A percentile compares a stretch with the other conserved stretches of the same genome.
Conservation (phyloP, 2,329 filamentous ascomycete species). For the Colletotrichum karsti region DNA sequence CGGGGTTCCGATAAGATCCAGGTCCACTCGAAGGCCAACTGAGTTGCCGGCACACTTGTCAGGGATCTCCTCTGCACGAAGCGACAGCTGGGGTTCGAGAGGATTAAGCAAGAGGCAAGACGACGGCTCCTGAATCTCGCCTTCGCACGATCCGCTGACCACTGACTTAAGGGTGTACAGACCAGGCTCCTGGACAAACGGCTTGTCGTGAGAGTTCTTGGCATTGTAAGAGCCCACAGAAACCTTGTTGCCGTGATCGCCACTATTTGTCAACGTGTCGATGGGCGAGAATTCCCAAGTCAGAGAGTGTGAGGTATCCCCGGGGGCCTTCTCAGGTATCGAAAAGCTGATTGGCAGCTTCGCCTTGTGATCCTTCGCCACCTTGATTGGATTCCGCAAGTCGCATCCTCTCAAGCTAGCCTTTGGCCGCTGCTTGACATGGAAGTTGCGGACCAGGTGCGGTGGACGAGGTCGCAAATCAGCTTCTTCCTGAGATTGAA, state of each 20-base stretch:
- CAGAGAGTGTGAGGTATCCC: constrained; percentile 75
- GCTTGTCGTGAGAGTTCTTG: constrained; percentile 69
- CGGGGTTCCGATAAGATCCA: constrained; percentile 91
- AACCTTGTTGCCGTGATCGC: constrained; percentile 72
- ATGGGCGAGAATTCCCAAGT: constrained; percentile 85
- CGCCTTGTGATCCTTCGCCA: constrained; percentile 76
- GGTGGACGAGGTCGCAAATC: constrained; percentile 68
- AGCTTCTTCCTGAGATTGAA: constrained; percentile 70
- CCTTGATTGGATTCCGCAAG: constrained; percentile 80
- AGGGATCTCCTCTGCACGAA: constrained; percentile 83
- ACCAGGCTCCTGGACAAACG: constrained; percentile 78
- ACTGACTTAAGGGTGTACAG: constrained; percentile 87
- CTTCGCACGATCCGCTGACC: constrained; percentile 81
- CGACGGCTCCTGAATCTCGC: constrained; percentile 91
- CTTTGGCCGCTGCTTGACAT: constrained; percentile 86
- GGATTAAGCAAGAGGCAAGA: constrained; percentile 95
- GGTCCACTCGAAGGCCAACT: constrained; percentile 86
- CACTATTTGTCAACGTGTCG: constrained; percentile 72
- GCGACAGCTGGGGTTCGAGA: constrained; percentile 79
- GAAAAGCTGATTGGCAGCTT: constrained; percentile 77
- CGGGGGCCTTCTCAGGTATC: constrained; percentile 64
- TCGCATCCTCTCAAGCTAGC: constrained; percentile 79
- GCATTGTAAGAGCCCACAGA: constrained; percentile 66
- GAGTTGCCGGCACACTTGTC: constrained; percentile 96
- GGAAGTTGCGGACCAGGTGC: constrained; percentile 78